Evolutionary conservation across 148 eudicot species (phyloP).

Genomic region (Amaranthus palmeri): DNA sequence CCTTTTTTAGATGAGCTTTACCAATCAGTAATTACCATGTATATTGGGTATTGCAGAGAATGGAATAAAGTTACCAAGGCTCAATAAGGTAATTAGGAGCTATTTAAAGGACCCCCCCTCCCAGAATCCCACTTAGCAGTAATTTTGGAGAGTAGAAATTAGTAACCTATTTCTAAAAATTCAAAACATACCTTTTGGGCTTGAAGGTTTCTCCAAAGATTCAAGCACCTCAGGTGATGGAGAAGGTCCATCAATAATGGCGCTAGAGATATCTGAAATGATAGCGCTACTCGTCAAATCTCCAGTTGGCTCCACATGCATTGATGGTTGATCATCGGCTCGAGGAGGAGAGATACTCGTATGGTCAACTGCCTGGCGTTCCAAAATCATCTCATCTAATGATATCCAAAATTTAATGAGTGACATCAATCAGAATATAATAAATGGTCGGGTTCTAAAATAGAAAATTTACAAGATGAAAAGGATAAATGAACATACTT

Average conservation of each 20-base stretch:
- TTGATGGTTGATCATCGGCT: slow-evolving; percentile 10
- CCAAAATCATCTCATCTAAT: slow-evolving; percentile 11
- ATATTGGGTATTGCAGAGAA: too few relatives aligned
- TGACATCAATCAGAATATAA: slow-evolving; percentile 1
- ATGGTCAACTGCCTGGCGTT: slow-evolving; percentile 10
- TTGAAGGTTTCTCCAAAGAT: slow-evolving; percentile 4
- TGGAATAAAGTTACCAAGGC: too few relatives aligned
- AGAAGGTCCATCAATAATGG: slow-evolving; percentile 3
- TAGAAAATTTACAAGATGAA: not conserved
- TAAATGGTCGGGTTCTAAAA: not conserved
- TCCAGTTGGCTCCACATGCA: slow-evolving; percentile 6
- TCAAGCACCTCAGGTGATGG: slow-evolving; percentile 4
- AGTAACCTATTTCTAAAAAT: not conserved
- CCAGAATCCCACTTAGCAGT: not conserved
- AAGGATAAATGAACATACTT: slow-evolving; percentile 2
- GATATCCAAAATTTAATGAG: not conserved
- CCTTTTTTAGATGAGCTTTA: too few relatives aligned
- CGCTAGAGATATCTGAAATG: slow-evolving; percentile 10
- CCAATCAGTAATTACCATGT: too few relatives aligned
- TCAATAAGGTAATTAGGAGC: not conserved
- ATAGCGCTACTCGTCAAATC: slow-evolving; percentile 5
- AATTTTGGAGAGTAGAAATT: not conserved
- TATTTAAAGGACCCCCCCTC: not conserved
- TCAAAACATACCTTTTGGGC: slow-evolving; percentile 14
- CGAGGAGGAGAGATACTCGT: slow-evolving; percentile 3